Conservation (phyloP, 352 stramenopile species). For the Globisporangium spiculum region DNA sequence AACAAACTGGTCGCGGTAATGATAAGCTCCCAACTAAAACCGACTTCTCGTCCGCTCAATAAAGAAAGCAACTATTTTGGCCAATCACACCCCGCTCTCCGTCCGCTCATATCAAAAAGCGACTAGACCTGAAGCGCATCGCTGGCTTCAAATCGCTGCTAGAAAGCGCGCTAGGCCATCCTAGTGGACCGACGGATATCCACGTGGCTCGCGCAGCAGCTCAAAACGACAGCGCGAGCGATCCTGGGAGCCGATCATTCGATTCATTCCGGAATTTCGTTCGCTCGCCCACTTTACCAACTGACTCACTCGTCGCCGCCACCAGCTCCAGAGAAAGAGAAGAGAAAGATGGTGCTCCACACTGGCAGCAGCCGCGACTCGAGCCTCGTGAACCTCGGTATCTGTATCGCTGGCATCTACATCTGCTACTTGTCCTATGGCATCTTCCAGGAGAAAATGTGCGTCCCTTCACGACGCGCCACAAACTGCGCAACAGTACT, state of each 20-base stretch:
- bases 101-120: not conserved
- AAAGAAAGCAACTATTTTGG: not conserved
- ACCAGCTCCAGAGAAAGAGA: not conserved
- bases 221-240: not conserved
- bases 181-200: not conserved
- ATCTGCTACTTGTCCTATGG: conserved; percentile 91
- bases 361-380: conserved; percentile 39
- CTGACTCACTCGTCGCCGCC: not conserved
- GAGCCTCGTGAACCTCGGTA: conserved; percentile 76
- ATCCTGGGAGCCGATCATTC: not conserved
- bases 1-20: too few relatives aligned
- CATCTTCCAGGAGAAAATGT: conserved; percentile 95
- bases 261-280: conserved; percentile 1
- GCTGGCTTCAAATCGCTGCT: not conserved
- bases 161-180: not conserved
- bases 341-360: conserved; percentile 40
- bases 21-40: too few relatives aligned
- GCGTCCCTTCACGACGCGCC: conserved; percentile 14
- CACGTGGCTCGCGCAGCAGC: not conserved
- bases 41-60: too few relatives aligned
- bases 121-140: not conserved
- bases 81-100: not conserved
- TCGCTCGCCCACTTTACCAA: not conserved
- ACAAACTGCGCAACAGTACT: not conserved
- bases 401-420: conserved; percentile 91